Percentiles rank a stretch among this genome's conserved stretches.
Evolutionary conservation across 169 alveolate species (phyloP).

Genomic region (Plasmodium fragile): DNA sequence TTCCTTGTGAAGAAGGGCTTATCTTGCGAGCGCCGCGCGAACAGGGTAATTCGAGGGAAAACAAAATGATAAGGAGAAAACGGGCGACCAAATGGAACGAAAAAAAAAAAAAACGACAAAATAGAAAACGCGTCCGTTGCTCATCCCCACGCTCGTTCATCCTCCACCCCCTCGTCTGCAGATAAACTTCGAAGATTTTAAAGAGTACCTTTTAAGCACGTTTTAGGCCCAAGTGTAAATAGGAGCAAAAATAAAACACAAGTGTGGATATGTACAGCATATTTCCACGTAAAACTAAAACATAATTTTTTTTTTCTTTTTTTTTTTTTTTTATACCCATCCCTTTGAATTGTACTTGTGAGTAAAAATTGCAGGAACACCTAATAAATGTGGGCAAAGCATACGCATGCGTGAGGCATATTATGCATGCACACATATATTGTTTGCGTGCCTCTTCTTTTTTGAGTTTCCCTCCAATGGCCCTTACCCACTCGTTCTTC

Average conservation of each 20-base stretch:
- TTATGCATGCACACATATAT: conserved; percentile 3
- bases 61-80: neutral
- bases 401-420: conserved; percentile 1
- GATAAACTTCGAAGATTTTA: conserved; percentile 70
- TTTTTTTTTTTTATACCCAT: neutral
- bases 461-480: neutral
- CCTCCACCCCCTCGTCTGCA: neutral
- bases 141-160: neutral
- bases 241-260: neutral
- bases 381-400: neutral
- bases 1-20: conserved; percentile 13
- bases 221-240: conserved; percentile 15
- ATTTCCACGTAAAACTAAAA: neutral
- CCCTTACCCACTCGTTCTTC: neutral
- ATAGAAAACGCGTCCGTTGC: neutral
- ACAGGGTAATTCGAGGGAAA: conserved; percentile 24
- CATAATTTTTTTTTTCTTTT: neutral
- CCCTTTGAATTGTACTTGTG: conserved; percentile 4
- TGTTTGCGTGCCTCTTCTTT: neutral
- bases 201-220: conserved; percentile 57
- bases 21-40: conserved; percentile 31
- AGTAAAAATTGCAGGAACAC: neutral
- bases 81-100: neutral
- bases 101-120: neutral
- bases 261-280: neutral